Percentiles rank a stretch among this genome's conserved stretches.
Evolutionary conservation across 352 stramenopile species (phyloP).

Genomic region (Phytopythium boreale): DNA sequence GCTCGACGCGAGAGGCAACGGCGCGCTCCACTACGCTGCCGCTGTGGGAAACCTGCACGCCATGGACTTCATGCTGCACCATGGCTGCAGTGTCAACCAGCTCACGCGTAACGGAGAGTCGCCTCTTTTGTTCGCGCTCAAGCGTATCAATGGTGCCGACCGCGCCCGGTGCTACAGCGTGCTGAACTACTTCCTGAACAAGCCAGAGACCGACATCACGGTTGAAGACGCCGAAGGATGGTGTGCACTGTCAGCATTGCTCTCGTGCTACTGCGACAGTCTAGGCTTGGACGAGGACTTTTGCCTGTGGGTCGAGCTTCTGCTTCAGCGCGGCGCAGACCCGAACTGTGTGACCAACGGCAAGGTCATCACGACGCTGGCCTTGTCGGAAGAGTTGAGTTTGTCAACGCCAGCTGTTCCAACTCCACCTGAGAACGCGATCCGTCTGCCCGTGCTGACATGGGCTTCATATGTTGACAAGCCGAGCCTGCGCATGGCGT

Average conservation of each 20-base stretch:
- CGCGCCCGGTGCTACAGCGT: conserved; percentile 19
- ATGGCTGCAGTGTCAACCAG: conserved; percentile 34
- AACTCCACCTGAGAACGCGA: conserved; percentile 28
- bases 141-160: conserved; percentile 16
- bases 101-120: conserved; percentile 41
- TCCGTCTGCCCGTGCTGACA: conserved; percentile 23
- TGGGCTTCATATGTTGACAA: conserved; percentile 17
- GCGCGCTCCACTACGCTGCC: conserved; percentile 58
- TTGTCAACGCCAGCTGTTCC: conserved; percentile 3
- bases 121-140: conserved; percentile 59
- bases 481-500: neutral
- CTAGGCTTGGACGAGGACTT: conserved; percentile 15
- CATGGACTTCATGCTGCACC: conserved; percentile 67
- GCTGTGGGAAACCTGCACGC: conserved; percentile 47
- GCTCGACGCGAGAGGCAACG: conserved; percentile 33
- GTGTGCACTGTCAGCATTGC: conserved; percentile 39
- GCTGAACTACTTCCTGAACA: conserved; percentile 46
- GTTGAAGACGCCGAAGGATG: conserved; percentile 21
- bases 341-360: conserved; percentile 34
- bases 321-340: conserved; percentile 51
- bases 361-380: neutral
- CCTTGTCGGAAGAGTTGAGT: neutral
- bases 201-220: conserved; percentile 28
- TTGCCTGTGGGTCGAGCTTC: conserved; percentile 41
- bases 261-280: conserved; percentile 46